A percentile compares a stretch with the other conserved stretches of the same genome.
phyloP scores from a whole-genome alignment of 2,329 filamentous ascomycete genomes.

The Pyrenochaeta sp. region DNA sequence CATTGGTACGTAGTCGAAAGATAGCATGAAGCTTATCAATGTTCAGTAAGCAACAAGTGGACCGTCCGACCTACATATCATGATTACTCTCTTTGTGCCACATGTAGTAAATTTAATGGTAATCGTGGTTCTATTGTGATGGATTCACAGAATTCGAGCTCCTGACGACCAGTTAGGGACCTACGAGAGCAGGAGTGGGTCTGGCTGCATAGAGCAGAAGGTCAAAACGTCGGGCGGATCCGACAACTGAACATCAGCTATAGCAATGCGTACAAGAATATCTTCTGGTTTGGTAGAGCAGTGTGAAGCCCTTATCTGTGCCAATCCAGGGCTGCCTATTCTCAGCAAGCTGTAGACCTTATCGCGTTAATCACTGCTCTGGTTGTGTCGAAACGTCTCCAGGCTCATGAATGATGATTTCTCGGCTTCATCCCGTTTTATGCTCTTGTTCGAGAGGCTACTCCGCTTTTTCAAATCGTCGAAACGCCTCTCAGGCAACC shows the following conservation, averaged over 20 bases:
- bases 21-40: neutral
- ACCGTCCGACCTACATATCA: neutral
- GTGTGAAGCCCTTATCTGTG: neutral
- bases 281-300: constrained; percentile 2
- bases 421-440: neutral
- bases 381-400: neutral
- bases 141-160: no score
- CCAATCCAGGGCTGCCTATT: neutral
- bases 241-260: neutral
- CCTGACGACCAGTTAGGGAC: neutral
- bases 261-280: neutral
- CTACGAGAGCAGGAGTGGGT: neutral
- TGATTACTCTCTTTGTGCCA: neutral
- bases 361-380: neutral
- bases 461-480: neutral
- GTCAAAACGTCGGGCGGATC: neutral
- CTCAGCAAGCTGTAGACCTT: neutral
- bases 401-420: neutral
- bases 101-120: neutral
- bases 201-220: neutral
- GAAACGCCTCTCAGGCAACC: neutral
- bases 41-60: neutral
- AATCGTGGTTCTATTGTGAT: neutral
- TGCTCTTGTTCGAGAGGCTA: neutral
- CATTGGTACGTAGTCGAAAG: neutral